phyloP scores from a whole-genome alignment of 2,329 filamentous ascomycete genomes.

The Paraconiothyrium brasiliense region DNA sequence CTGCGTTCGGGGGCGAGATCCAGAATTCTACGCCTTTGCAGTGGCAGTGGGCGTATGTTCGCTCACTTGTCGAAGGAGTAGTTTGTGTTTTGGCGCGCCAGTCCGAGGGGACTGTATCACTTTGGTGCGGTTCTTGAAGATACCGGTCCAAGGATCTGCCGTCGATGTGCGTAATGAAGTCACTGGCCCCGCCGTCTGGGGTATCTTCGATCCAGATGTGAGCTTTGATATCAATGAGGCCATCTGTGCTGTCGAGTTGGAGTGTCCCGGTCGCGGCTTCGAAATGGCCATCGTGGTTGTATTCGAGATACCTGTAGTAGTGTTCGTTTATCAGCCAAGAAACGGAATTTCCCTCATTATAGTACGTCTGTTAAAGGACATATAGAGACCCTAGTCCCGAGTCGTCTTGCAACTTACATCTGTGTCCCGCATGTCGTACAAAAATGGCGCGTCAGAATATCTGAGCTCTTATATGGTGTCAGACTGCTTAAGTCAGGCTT shows the following conservation, averaged over 20 bases:
- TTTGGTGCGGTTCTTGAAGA: constrained; percentile 29
- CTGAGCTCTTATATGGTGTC: constrained; percentile 51
- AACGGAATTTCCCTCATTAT: too few species aligned
- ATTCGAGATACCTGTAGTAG: constrained; percentile 37
- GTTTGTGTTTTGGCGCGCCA: constrained; percentile 32
- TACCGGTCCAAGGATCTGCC: constrained; percentile 33
- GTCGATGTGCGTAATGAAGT: constrained; percentile 55
- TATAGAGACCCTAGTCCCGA: neutral
- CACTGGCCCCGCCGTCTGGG: constrained; percentile 60
- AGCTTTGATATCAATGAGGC: constrained; percentile 40
- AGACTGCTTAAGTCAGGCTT: constrained; percentile 38
- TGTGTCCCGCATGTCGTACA: constrained; percentile 57
- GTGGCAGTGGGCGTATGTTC: constrained; percentile 54
- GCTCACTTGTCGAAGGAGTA: constrained; percentile 20
- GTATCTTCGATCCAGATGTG: constrained; percentile 63
- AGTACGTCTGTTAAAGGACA: too few species aligned
- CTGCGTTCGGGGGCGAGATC: constrained; percentile 45
- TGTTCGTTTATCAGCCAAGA: neutral
- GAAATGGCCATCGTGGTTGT: constrained; percentile 34
- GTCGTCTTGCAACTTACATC: constrained; percentile 48
- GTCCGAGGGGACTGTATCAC: constrained; percentile 23
- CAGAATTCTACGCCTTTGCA: constrained; percentile 58
- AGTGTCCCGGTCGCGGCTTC: constrained; percentile 55
- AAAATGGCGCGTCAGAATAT: constrained; percentile 49
- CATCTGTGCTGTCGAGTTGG: constrained; percentile 40